Conservation (phyloP, 768 basidiomycete genomes). For the Mycena indigotica region DNA sequence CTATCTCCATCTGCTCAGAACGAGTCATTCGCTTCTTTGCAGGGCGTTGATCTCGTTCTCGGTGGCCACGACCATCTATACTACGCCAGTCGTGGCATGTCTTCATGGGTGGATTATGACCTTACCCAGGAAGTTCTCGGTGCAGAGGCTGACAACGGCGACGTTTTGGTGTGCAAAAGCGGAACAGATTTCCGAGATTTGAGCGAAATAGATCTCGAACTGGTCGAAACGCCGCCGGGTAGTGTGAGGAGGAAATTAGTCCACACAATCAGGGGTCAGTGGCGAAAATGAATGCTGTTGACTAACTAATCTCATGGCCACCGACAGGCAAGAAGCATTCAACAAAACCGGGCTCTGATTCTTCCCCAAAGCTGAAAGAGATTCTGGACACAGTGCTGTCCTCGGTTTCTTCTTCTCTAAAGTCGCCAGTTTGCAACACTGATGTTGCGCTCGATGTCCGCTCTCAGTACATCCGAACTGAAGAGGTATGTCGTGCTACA, state of each 20-base stretch:
- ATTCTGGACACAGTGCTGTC: constrained; percentile 67
- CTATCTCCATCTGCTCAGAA: constrained; percentile 58
- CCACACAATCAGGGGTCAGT: constrained; percentile 59
- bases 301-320: no score
- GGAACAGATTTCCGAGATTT: constrained; percentile 90
- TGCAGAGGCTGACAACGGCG: constrained; percentile 71
- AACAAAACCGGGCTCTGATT: constrained; percentile 59
- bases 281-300: no score
- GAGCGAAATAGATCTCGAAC: constrained; percentile 69
- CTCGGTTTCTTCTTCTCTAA: constrained; percentile 67
- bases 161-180: constrained; percentile 78
- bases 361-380: constrained; percentile 54
- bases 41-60: constrained; percentile 82
- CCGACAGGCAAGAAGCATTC: constrained; percentile 64
- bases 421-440: constrained; percentile 75
- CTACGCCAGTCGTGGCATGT: constrained; percentile 67
- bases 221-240: constrained; percentile 59
- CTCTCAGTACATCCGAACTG: constrained; percentile 71
- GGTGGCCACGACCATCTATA: constrained; percentile 92
- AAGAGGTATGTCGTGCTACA: constrained; percentile 51
- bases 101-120: constrained; percentile 69
- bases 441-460: constrained; percentile 70
- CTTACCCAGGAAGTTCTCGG: constrained; percentile 54
- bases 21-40: constrained; percentile 47
- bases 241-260: constrained; percentile 70